phyloP scores from a whole-genome alignment of 2,329 filamentous ascomycete genomes.

The Coniochaeta ligniaria region DNA sequence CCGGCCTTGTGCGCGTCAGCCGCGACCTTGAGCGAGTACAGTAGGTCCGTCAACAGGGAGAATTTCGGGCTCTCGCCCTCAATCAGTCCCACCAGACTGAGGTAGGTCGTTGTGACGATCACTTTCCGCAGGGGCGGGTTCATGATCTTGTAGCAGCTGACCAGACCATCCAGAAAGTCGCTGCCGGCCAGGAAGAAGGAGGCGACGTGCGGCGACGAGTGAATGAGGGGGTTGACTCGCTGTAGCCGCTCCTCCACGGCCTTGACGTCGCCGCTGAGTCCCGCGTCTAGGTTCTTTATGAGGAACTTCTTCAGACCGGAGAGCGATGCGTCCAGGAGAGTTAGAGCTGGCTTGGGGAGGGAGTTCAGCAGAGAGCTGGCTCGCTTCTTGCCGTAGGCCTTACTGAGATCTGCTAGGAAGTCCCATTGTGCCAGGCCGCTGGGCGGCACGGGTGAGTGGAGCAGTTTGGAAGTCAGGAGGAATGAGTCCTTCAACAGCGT shows the following conservation, averaged over 20 bases:
- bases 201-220: slow-evolving; percentile 49
- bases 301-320: slow-evolving; percentile 54
- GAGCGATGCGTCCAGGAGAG: slow-evolving; percentile 45
- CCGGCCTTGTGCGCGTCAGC: slow-evolving; percentile 57
- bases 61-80: slow-evolving; percentile 61
- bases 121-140: slow-evolving; percentile 57
- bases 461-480: slow-evolving; percentile 51
- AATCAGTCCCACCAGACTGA: slow-evolving; percentile 66
- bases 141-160: slow-evolving; percentile 57
- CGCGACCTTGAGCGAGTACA: slow-evolving; percentile 71
- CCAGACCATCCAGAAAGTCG: slow-evolving; percentile 76
- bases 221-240: slow-evolving; percentile 56
- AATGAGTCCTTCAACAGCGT: slow-evolving; percentile 58
- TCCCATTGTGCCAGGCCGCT: slow-evolving; percentile 51
- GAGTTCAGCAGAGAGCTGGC: slow-evolving; percentile 39
- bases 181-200: slow-evolving; percentile 71
- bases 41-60: slow-evolving; percentile 71
- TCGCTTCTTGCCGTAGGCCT: slow-evolving; percentile 58
- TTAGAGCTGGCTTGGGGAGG: slow-evolving; percentile 45
- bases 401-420: slow-evolving; percentile 62
- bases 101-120: slow-evolving; percentile 66
- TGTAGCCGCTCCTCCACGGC: slow-evolving; percentile 47
- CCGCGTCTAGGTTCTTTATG: slow-evolving; percentile 55
- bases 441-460: slow-evolving; percentile 36
- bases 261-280: slow-evolving; percentile 46